Evolutionary conservation across 78 protist genomes (phyloP).

Genomic region (Guillardia theta): DNA sequence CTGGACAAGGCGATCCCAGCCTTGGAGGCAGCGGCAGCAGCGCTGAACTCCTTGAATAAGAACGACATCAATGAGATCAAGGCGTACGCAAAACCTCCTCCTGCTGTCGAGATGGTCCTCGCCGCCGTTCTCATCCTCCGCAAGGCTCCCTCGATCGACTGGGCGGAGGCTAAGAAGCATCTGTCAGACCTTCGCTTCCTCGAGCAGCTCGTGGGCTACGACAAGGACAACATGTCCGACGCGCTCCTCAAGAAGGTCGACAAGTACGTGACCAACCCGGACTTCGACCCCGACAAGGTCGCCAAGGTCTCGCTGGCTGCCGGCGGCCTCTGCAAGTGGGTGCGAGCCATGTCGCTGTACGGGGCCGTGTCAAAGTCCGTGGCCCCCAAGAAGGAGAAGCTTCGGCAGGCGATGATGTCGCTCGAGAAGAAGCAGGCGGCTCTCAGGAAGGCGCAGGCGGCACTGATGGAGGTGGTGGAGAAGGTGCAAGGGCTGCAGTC

Average conservation of each 20-base stretch:
- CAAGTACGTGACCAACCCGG: background rate
- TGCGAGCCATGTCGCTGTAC: background rate
- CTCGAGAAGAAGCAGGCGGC: background rate
- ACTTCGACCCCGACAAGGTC: constrained; percentile 37
- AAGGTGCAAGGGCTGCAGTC: constrained; percentile 18
- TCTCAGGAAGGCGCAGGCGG: background rate
- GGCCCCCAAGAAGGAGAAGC: background rate
- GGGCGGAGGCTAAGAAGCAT: background rate
- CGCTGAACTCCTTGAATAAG: constrained; percentile 60
- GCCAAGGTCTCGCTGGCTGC: constrained; percentile 56
- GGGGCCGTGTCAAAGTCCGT: background rate
- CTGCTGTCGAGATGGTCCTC: constrained; percentile 63
- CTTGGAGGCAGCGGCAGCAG: background rate
- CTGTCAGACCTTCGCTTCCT: constrained; percentile 42
- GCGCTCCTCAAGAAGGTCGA: constrained; percentile 46
- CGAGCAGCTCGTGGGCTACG: constrained; percentile 59
- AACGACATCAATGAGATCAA: constrained; percentile 58
- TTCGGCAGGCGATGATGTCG: background rate
- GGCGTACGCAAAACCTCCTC: constrained; percentile 74
- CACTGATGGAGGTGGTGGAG: constrained; percentile 17
- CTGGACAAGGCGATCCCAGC: constrained; percentile 62
- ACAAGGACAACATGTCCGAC: constrained; percentile 77
- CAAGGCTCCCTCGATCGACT: constrained; percentile 26
- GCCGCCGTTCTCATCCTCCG: constrained; percentile 75
- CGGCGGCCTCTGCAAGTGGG: constrained; percentile 5